A percentile compares a stretch with the other conserved stretches of the same genome.
Evolutionary conservation across 129 eudicot species (phyloP).

Genomic region (Silybum marianum): DNA sequence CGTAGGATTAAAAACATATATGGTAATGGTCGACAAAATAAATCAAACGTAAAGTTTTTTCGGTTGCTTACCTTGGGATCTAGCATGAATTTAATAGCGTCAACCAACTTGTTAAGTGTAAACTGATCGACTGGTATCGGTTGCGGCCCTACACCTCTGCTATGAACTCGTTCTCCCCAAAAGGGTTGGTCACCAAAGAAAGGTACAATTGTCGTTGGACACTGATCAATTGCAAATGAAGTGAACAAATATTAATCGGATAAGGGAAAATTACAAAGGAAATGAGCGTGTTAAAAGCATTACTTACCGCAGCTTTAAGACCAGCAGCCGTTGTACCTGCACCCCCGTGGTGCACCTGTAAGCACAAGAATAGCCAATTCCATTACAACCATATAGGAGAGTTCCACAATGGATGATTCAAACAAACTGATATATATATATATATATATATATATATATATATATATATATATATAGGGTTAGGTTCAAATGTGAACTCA

Average conservation of each 20-base stretch:
- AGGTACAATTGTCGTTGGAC: slow-evolving; percentile 96
- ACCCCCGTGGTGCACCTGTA: slow-evolving; percentile 99
- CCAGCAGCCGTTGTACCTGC: slow-evolving; percentile 99
- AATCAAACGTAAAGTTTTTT: neutral
- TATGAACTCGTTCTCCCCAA: slow-evolving; percentile 98
- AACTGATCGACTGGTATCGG: slow-evolving; percentile 91
- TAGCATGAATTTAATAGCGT: slow-evolving; percentile 84
- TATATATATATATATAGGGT: too few species aligned
- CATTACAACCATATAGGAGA: neutral
- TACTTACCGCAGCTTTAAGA: slow-evolving; percentile 99
- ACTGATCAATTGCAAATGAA: slow-evolving; percentile 52
- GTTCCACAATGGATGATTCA: neutral
- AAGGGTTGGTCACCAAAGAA: slow-evolving; percentile 98
- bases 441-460: too few species aligned
- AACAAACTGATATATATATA: neutral
- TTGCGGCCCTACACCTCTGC: slow-evolving; percentile 92
- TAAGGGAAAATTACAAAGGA: neutral
- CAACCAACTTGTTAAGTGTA: slow-evolving; percentile 67
- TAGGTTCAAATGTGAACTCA: too few species aligned
- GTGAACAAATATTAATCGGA: slow-evolving; percentile 1
- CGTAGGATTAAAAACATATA: neutral
- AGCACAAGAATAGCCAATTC: slow-evolving; percentile 5
- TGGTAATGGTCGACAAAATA: neutral
- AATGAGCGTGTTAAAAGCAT: neutral
- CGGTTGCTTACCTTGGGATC: slow-evolving; percentile 64